phyloP scores from a whole-genome alignment of 352 stramenopile genomes.

The Phytophthora uliginosa region DNA sequence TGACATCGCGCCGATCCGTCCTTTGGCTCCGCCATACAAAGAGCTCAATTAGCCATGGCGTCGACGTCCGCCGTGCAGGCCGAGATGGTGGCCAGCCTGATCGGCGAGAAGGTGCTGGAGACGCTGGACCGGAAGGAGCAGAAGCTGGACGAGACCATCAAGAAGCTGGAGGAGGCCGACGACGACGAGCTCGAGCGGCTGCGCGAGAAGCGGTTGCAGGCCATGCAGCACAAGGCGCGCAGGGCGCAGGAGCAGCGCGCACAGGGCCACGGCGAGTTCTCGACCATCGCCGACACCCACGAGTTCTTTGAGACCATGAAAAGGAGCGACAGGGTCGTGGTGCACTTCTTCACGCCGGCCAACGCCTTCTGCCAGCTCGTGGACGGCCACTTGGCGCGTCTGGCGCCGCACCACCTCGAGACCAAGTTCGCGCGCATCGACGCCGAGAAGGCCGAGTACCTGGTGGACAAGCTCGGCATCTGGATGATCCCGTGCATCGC shows the following conservation, averaged over 20 bases:
- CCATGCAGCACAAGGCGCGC: slow-evolving; percentile 78
- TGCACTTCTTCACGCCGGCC: slow-evolving; percentile 97
- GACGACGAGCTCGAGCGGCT: slow-evolving; percentile 92
- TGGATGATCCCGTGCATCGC: slow-evolving; percentile 98
- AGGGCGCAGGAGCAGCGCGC: slow-evolving; percentile 83
- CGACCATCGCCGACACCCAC: slow-evolving; percentile 92
- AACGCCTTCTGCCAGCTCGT: slow-evolving; percentile 96
- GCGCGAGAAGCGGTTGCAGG: slow-evolving; percentile 80
- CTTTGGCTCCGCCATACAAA: slow-evolving; percentile 19
- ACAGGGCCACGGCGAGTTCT: slow-evolving; percentile 89
- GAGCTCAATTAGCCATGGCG: slow-evolving; percentile 42
- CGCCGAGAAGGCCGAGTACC: slow-evolving; percentile 96
- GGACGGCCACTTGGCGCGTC: slow-evolving; percentile 92
- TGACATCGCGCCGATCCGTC: slow-evolving; percentile 11
- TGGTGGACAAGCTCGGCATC: slow-evolving; percentile 97
- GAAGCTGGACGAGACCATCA: slow-evolving; percentile 88
- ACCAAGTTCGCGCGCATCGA: slow-evolving; percentile 97
- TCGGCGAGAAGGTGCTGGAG: slow-evolving; percentile 90
- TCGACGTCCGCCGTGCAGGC: slow-evolving; percentile 70
- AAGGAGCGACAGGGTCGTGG: slow-evolving; percentile 89
- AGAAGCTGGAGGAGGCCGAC: slow-evolving; percentile 85
- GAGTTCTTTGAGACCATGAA: slow-evolving; percentile 98
- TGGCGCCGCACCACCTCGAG: slow-evolving; percentile 95
- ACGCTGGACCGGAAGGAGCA: slow-evolving; percentile 89
- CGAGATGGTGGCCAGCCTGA: slow-evolving; percentile 81